Evolutionary conservation across 345 rosid genomes (phyloP).

Genomic region (Zanthoxylum bungeanum): DNA sequence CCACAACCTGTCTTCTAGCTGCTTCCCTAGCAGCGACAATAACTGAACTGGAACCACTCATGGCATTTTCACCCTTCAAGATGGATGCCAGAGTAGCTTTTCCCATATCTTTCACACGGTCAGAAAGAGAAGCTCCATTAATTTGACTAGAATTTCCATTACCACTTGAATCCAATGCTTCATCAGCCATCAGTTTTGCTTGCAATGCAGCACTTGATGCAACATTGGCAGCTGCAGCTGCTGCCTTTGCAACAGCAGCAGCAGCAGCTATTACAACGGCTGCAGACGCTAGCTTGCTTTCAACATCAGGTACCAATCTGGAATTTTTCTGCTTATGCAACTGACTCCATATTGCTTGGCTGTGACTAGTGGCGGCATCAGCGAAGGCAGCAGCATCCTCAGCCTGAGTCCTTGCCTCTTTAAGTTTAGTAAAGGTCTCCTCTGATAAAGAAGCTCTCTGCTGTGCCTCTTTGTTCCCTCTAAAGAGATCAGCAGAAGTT

Average conservation of each 20-base stretch:
- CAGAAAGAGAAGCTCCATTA: constrained; percentile 29
- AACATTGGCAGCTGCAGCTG: constrained; percentile 95
- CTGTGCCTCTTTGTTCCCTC: constrained; percentile 32
- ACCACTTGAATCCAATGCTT: constrained; percentile 47
- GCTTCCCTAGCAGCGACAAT: constrained; percentile 80
- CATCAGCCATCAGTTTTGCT: constrained; percentile 93
- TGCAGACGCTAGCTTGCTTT: constrained; percentile 77
- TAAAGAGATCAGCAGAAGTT: constrained; percentile 35
- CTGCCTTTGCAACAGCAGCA: constrained; percentile 95
- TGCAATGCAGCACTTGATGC: constrained; percentile 95
- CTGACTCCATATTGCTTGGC: constrained; percentile 73
- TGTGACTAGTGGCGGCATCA: constrained; percentile 65
- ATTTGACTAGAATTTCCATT: constrained; percentile 26
- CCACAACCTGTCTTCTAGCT: constrained; percentile 80
- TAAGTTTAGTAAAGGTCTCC: constrained; percentile 55
- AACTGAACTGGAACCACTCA: constrained; percentile 51
- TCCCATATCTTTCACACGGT: constrained; percentile 31
- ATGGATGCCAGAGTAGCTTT: constrained; percentile 58
- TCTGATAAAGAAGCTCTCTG: constrained; percentile 51
- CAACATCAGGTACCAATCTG: constrained; percentile 52
- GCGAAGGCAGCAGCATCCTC: constrained; percentile 84
- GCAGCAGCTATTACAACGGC: constrained; percentile 86
- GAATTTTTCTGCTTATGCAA: constrained; percentile 55
- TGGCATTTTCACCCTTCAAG: constrained; percentile 49
- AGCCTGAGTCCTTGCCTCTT: constrained; percentile 72